phyloP scores from a whole-genome alignment of 345 rosid species.

The Corymbia maculata region DNA sequence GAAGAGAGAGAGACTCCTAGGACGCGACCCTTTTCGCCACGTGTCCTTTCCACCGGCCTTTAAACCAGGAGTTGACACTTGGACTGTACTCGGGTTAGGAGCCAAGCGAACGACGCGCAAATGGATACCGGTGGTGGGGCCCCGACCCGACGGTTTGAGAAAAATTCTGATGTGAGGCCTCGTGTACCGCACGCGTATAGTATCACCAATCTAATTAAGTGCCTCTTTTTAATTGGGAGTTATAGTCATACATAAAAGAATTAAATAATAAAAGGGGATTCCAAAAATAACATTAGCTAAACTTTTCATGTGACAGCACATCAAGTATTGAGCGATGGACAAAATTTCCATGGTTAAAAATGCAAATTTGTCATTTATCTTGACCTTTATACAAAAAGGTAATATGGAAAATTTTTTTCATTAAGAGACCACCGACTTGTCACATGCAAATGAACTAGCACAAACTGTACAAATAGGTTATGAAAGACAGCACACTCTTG shows the following conservation, averaged over 20 bases:
- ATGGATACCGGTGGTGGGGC: neutral
- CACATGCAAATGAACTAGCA: neutral
- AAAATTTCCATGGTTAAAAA: neutral
- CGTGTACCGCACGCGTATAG: rapidly evolving
- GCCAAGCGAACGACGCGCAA: neutral
- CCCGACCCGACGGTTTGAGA: neutral
- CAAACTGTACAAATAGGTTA: neutral
- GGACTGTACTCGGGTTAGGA: neutral
- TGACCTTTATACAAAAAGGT: neutral
- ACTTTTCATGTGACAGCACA: neutral
- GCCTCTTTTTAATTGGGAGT: neutral
- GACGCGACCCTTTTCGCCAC: neutral
- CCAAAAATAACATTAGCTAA: neutral
- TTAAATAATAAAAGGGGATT: no score
- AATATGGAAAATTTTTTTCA: neutral
- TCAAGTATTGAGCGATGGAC: neutral
- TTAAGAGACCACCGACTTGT: rapidly evolving
- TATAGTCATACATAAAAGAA: neutral
- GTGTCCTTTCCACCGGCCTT: neutral
- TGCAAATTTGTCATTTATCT: neutral
- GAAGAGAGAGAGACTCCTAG: neutral
- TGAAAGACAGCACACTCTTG: neutral
- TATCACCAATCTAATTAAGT: neutral
- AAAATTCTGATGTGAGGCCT: neutral
- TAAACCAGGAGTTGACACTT: neutral